Conservation (phyloP, 1,139 yeast species). For the Pichia sp. region DNA sequence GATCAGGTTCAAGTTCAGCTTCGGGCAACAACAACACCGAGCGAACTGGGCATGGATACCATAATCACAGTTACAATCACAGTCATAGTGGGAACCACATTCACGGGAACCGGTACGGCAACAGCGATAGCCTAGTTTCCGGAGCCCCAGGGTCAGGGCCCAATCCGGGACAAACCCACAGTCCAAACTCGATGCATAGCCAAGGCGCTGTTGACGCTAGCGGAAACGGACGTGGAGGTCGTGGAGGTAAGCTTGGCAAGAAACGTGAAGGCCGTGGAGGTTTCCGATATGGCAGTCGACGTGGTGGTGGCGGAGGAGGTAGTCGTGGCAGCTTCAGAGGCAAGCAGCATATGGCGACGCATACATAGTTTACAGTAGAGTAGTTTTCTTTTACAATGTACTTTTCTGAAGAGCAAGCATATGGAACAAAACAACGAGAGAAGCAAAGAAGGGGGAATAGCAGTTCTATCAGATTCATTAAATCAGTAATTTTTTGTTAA, state of each 20-base stretch:
- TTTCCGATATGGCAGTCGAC: slow-evolving; percentile 4
- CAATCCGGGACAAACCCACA: background rate
- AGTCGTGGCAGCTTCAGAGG: slow-evolving; percentile 7
- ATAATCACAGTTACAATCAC: background rate
- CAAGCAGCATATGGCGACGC: background rate
- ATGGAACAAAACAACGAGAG: too few relatives aligned
- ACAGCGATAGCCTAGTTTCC: background rate
- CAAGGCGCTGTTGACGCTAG: slow-evolving; percentile 7
- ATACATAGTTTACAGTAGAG: background rate
- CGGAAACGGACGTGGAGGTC: slow-evolving; percentile 9
- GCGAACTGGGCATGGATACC: slow-evolving; percentile 1
- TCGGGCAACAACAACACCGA: background rate
- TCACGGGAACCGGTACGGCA: background rate
- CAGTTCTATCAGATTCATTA: slow-evolving; percentile 61
- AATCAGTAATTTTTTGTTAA: slow-evolving; percentile 51
- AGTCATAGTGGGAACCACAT: background rate
- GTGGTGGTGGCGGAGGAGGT: background rate
- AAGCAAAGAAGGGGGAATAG: background rate
- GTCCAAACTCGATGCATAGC: background rate
- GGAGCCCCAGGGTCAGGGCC: too few relatives aligned
- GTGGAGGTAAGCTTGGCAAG: slow-evolving; percentile 6
- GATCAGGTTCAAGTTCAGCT: background rate
- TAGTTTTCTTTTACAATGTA: background rate
- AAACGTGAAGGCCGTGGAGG: slow-evolving; percentile 7
- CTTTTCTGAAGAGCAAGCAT: background rate